Evolutionary conservation across 306 rosid genomes (phyloP).

Genomic region (Comarum palustre): DNA sequence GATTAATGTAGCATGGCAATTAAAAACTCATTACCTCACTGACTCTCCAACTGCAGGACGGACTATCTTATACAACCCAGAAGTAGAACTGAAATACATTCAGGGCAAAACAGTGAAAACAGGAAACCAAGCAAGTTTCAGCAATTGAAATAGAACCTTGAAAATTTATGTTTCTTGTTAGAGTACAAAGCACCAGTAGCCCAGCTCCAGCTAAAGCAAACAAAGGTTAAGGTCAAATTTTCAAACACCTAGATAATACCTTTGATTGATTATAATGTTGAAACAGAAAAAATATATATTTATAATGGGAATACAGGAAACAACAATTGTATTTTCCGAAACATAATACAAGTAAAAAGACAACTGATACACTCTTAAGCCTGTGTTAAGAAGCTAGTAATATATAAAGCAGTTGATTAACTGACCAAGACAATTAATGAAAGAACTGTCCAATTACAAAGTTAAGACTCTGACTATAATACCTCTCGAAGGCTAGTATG

Average conservation of each 20-base stretch:
- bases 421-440: background rate
- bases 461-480: constrained; percentile 16
- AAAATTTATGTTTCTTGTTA: background rate
- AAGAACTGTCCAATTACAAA: background rate
- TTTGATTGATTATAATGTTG: background rate
- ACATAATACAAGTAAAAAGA: background rate
- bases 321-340: background rate
- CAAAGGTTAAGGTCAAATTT: no score
- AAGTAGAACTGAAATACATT: constrained; percentile 63
- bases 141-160: background rate
- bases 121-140: background rate
- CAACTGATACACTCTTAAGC: background rate
- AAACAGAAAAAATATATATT: no score
- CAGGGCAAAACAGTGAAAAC: constrained; percentile 22
- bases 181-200: background rate
- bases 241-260: no score
- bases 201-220: background rate
- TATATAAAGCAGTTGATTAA: background rate
- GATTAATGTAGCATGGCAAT: constrained; percentile 18
- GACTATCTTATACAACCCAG: constrained; percentile 76
- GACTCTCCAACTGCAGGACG: constrained; percentile 99
- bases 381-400: background rate
- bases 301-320: background rate
- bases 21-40: constrained; percentile 47
- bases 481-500: constrained; percentile 93